phyloP scores from a whole-genome alignment of 768 basidiomycete genomes.

The Boletus reticuloceps region DNA sequence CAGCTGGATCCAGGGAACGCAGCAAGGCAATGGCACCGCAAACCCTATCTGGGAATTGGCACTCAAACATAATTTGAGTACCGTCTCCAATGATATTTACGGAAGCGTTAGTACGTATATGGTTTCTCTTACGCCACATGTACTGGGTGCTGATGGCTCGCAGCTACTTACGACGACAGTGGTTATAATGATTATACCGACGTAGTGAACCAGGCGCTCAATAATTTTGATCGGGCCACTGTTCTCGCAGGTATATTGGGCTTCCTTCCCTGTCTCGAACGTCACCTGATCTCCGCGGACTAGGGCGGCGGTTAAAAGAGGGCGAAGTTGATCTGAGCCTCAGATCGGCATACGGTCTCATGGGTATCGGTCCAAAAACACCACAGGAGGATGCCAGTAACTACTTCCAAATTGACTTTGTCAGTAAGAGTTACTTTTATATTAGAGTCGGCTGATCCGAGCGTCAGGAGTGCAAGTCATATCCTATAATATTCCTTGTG shows the following conservation, averaged over 20 bases:
- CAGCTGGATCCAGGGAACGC: conserved; percentile 61
- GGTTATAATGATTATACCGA: conserved; percentile 49
- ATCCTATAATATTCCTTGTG: background rate
- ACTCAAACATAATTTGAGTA: conserved; percentile 50
- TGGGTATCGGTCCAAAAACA: conserved; percentile 43
- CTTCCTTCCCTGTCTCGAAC: conserved; percentile 45
- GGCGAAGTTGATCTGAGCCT: conserved; percentile 51
- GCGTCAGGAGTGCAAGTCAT: conserved; percentile 27
- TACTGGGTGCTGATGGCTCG: background rate
- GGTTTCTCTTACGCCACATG: background rate
- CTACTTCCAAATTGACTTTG: conserved; percentile 50
- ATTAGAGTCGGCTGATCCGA: background rate
- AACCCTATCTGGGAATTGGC: conserved; percentile 64
- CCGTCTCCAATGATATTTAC: conserved; percentile 43
- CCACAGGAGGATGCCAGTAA: conserved; percentile 51
- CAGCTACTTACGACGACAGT: conserved; percentile 56
- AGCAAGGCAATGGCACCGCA: conserved; percentile 44
- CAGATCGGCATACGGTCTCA: conserved; percentile 51
- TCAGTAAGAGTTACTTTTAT: background rate
- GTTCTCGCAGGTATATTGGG: conserved; percentile 40
- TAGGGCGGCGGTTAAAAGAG: conserved; percentile 11
- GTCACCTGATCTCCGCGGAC: conserved; percentile 6
- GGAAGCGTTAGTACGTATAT: conserved; percentile 43
- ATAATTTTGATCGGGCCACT: conserved; percentile 41
- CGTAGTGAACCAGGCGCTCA: conserved; percentile 38